Conservation (phyloP, 768 basidiomycete genomes). For the Lenzites betulinus region DNA sequence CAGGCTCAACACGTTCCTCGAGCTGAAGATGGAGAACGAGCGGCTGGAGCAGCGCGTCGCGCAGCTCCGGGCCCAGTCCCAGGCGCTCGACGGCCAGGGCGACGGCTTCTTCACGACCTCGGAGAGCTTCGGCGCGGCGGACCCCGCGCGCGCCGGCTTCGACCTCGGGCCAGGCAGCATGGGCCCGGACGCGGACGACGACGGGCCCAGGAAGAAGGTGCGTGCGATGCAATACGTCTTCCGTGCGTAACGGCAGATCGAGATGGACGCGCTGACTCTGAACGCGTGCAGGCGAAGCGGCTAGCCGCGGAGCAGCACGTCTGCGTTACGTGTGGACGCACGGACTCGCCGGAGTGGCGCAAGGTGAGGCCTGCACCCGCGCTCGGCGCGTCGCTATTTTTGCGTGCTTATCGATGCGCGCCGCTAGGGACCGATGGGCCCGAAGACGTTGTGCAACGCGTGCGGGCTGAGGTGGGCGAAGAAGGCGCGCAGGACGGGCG, state of each 20-base stretch:
- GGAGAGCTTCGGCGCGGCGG: conserved; percentile 18
- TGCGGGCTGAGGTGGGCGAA: conserved; percentile 96
- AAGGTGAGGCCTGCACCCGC: conserved; percentile 50
- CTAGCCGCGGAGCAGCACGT: conserved; percentile 69
- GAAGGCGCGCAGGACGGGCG: conserved; percentile 47
- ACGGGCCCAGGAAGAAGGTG: conserved; percentile 63
- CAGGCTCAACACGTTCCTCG: conserved; percentile 74
- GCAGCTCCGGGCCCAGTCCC: conserved; percentile 38
- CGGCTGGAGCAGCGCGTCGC: conserved; percentile 64
- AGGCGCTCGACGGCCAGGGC: conserved; percentile 13
- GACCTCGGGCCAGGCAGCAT: conserved; percentile 3
- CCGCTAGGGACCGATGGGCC: conserved; percentile 82
- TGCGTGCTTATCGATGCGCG: neutral
- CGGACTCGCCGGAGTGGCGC: conserved; percentile 97
- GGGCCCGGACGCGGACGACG: conserved; percentile 38
- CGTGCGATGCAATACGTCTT: conserved; percentile 14
- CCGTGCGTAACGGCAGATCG: neutral
- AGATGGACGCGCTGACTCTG: too few species aligned
- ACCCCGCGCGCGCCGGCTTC: conserved; percentile 5
- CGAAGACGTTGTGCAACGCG: conserved; percentile 97
- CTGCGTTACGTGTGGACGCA: conserved; percentile 90
- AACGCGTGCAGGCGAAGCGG: conserved; percentile 24
- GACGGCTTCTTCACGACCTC: conserved; percentile 12
- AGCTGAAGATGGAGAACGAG: conserved; percentile 89
- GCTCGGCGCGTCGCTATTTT: too few species aligned